Conservation (phyloP, 2,329 filamentous ascomycete species). For the Botryosphaeria dothidea region DNA sequence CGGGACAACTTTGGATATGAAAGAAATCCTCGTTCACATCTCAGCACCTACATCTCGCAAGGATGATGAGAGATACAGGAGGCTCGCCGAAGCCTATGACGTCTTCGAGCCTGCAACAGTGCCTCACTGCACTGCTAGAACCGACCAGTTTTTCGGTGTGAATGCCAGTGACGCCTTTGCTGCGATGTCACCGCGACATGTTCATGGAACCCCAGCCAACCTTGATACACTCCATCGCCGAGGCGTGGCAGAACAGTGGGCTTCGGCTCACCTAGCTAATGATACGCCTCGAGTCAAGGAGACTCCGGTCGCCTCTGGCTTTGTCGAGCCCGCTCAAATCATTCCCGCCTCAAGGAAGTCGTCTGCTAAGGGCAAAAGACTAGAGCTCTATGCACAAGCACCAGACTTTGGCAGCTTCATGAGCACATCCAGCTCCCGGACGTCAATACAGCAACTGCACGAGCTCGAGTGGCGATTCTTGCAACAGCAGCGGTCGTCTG, state of each 20-base stretch:
- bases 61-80: slow-evolving; percentile 44
- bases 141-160: not conserved
- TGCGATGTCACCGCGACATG: not conserved
- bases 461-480: not conserved
- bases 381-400: not conserved
- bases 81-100: slow-evolving; percentile 44
- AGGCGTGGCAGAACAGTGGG: not conserved
- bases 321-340: not conserved
- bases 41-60: slow-evolving; percentile 43
- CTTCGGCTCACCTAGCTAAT: not conserved
- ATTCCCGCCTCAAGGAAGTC: not conserved
- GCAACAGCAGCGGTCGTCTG: not conserved
- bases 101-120: slow-evolving; percentile 30
- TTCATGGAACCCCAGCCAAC: not conserved
- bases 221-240: not conserved
- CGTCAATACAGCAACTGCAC: not conserved
- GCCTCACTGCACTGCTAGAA: not conserved
- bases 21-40: slow-evolving; percentile 49
- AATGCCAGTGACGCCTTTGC: not conserved
- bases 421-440: not conserved
- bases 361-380: not conserved
- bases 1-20: slow-evolving; percentile 29
- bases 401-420: slow-evolving; percentile 13
- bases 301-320: not conserved
- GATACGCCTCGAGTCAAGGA: not conserved